These are phyloP conservation scores for Exophiala sp. DNA, from an alignment of 2,329 filamentous ascomycete species.

Conservation along the genomic window DNA sequence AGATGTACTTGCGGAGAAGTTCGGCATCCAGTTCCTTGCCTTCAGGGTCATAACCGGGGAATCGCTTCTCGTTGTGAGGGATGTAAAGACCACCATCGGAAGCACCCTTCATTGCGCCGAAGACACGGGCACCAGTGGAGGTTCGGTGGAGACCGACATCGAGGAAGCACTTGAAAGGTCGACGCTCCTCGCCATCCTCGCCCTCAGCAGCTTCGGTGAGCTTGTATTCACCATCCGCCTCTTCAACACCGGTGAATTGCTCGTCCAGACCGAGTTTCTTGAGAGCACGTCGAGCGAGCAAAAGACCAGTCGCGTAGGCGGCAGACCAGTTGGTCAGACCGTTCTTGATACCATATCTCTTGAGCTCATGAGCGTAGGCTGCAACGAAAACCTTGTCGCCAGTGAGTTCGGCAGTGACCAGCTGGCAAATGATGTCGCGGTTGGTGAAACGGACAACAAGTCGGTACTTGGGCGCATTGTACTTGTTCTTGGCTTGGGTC, in stretches of 20 bases:
- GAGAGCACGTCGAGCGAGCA: slow-evolving; percentile 92
- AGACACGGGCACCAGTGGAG: slow-evolving; percentile 96
- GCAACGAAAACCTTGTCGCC: slow-evolving; percentile 94
- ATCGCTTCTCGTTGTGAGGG: slow-evolving; percentile 98
- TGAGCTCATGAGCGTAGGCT: slow-evolving; percentile 96
- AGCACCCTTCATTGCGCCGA: slow-evolving; percentile 99
- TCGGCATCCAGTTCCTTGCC: slow-evolving; percentile 96
- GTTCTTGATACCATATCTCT: slow-evolving; percentile 94
- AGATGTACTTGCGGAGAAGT: slow-evolving; percentile 98
- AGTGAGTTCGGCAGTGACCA: slow-evolving; percentile 90
- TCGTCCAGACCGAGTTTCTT: slow-evolving; percentile 95
- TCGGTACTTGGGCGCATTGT: slow-evolving; percentile 99
- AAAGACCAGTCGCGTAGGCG: slow-evolving; percentile 92
- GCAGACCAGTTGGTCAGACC: slow-evolving; percentile 99
- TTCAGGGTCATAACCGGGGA: slow-evolving; percentile 98
- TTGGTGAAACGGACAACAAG: slow-evolving; percentile 99
- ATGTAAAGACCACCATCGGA: slow-evolving; percentile 96
- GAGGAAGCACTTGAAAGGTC: slow-evolving; percentile 98
- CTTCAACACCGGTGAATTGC: slow-evolving; percentile 91
- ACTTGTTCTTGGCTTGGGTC: slow-evolving; percentile 99
- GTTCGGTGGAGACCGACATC: slow-evolving; percentile 97
- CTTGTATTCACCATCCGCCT: slow-evolving; percentile 91
- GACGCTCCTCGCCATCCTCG: slow-evolving; percentile 78
- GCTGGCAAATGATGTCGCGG: slow-evolving; percentile 98
- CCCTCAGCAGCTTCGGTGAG: slow-evolving; percentile 91